Evolutionary conservation across 2,329 filamentous ascomycete genomes (phyloP).

Genomic region (Penicillium sp.): DNA sequence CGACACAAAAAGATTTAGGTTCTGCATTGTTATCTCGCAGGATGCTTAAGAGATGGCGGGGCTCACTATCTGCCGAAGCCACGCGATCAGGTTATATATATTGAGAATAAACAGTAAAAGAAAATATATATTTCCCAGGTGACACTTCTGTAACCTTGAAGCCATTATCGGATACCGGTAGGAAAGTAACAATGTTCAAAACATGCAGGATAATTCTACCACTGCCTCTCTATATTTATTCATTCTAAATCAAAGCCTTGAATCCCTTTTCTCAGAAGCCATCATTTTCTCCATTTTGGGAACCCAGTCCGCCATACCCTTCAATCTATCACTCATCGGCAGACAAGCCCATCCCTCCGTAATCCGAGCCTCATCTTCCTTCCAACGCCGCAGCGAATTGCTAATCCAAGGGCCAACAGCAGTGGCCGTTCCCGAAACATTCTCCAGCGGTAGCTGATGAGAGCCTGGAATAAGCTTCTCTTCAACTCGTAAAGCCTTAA

Average conservation of each 20-base stretch:
- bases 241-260: not conserved
- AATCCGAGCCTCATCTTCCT: conserved; percentile 2
- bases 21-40: too few species aligned
- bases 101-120: too few species aligned
- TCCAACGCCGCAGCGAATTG: not conserved
- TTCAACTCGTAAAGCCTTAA: not conserved
- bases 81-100: too few species aligned
- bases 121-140: too few species aligned
- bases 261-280: not conserved
- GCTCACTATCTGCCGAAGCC: too few species aligned
- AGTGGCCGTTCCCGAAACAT: not conserved
- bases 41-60: too few species aligned
- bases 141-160: too few species aligned
- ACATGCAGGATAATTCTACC: not conserved
- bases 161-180: too few species aligned
- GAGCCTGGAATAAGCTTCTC: not conserved
- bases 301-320: conserved; percentile 1
- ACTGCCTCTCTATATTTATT: not conserved
- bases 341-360: conserved; percentile 1
- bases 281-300: not conserved
- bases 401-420: conserved; percentile 6
- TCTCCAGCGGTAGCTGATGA: conserved; percentile 8
- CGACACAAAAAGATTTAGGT: too few species aligned
- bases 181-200: too few species aligned
- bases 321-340: conserved; percentile 2